Conservation (phyloP, 2,329 filamentous ascomycete species). For the Xylariaceae sp. region DNA sequence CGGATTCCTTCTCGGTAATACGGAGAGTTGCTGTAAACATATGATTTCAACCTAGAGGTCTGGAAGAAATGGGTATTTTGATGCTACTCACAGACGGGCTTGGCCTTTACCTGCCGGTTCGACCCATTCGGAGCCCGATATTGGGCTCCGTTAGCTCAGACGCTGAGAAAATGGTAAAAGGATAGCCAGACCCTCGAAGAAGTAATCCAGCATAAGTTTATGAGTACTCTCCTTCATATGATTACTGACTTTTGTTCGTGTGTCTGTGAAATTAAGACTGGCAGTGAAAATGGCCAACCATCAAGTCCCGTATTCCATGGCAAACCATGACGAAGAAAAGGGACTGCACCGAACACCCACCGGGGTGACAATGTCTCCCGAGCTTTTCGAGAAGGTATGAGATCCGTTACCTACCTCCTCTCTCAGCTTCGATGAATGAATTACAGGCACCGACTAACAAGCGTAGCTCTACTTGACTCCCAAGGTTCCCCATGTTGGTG, state of each 20-base stretch:
- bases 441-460: slow-evolving; percentile 9
- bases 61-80: slow-evolving; percentile 29
- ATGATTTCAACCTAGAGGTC: slow-evolving; percentile 22
- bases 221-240: neutral
- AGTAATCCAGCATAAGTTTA: neutral
- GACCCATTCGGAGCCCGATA: slow-evolving; percentile 9
- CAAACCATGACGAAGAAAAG: slow-evolving; percentile 44
- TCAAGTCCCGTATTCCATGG: slow-evolving; percentile 18
- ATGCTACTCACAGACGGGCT: slow-evolving; percentile 12
- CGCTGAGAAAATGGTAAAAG: slow-evolving; percentile 4
- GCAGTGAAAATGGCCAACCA: slow-evolving; percentile 22
- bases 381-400: slow-evolving; percentile 47
- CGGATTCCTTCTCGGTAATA: slow-evolving; percentile 18
- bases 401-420: neutral
- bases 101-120: slow-evolving; percentile 16
- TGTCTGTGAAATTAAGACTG: neutral
- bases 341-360: slow-evolving; percentile 44
- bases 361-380: slow-evolving; percentile 48
- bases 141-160: slow-evolving; percentile 7
- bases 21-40: slow-evolving; percentile 14
- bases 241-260: neutral
- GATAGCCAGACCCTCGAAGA: neutral
- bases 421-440: neutral
- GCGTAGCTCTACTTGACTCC: slow-evolving; percentile 46
- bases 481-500: slow-evolving; percentile 46